Evolutionary conservation across 1,284 basidiomycete species (phyloP).

Genomic region (Amylostereum areolatum): DNA sequence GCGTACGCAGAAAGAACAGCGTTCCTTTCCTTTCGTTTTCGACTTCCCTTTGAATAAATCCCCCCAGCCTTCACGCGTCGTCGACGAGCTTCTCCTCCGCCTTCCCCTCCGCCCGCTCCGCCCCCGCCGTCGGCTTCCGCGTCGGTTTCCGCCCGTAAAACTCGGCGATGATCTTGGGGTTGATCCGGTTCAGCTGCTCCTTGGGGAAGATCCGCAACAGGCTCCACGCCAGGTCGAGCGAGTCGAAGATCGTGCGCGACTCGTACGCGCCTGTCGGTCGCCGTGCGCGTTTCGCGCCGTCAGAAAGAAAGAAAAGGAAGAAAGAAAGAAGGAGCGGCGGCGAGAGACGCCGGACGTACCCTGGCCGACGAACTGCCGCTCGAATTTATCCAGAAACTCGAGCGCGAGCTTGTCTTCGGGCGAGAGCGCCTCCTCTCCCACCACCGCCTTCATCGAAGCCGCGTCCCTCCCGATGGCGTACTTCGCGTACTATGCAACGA

Average conservation of each 20-base stretch:
- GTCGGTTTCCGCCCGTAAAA: conserved; percentile 77
- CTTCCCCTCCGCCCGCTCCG: conserved; percentile 33
- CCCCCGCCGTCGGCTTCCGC: conserved; percentile 51
- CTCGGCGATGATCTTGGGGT: conserved; percentile 84
- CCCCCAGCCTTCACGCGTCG: conserved; percentile 29
- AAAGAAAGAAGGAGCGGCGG: no score
- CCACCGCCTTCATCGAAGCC: conserved; percentile 98
- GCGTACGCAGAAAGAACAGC: no score
- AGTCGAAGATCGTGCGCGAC: conserved; percentile 95
- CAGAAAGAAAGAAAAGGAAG: background rate
- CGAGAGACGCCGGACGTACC: conserved; percentile 52
- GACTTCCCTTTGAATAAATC: no score
- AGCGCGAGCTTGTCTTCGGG: conserved; percentile 90
- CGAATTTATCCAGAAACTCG: conserved; percentile 93
- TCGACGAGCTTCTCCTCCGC: conserved; percentile 60
- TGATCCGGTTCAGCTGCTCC: conserved; percentile 96
- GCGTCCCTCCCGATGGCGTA: conserved; percentile 98
- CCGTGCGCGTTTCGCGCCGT: background rate
- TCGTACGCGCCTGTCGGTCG: conserved; percentile 79
- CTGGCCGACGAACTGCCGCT: conserved; percentile 92
- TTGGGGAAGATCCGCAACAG: conserved; percentile 98
- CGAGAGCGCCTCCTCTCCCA: conserved; percentile 96
- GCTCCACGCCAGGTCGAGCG: conserved; percentile 95
- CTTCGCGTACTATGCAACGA: conserved; percentile 75
- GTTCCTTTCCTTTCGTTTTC: no score